phyloP scores from a whole-genome alignment of 352 stramenopile genomes.

The Phytopythium litorale region DNA sequence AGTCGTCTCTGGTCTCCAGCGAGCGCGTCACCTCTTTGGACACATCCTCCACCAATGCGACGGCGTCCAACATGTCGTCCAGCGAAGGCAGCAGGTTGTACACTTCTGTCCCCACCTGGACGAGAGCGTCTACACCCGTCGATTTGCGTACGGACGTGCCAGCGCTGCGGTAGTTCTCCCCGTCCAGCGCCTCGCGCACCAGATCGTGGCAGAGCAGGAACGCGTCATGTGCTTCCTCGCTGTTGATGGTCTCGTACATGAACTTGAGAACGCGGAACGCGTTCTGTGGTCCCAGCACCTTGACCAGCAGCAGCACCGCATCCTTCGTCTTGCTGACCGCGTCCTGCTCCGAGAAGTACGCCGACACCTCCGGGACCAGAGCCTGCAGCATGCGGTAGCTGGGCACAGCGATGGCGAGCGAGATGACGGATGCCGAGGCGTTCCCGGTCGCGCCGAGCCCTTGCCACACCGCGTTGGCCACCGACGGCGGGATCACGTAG shows the following conservation, averaged over 20 bases:
- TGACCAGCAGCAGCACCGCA: constrained; percentile 46
- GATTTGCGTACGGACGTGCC: constrained; percentile 35
- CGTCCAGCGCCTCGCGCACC: constrained; percentile 50
- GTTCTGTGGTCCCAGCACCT: constrained; percentile 63
- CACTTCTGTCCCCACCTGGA: constrained; percentile 38
- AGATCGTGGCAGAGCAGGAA: constrained; percentile 68
- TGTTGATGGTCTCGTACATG: constrained; percentile 70
- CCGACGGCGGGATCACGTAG: constrained; percentile 53
- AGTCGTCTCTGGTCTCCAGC: constrained; percentile 8
- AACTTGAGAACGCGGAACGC: constrained; percentile 70
- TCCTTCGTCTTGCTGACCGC: constrained; percentile 44
- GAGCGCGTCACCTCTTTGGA: constrained; percentile 48
- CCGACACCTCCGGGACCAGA: constrained; percentile 39
- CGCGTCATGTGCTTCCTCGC: constrained; percentile 62
- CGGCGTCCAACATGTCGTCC: constrained; percentile 57
- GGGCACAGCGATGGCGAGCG: constrained; percentile 64
- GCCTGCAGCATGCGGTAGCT: constrained; percentile 55
- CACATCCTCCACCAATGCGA: constrained; percentile 51
- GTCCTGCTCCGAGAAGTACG: constrained; percentile 52
- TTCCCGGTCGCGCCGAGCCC: constrained; percentile 55
- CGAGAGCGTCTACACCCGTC: constrained; percentile 38
- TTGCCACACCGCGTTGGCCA: constrained; percentile 62
- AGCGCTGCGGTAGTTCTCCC: constrained; percentile 55
- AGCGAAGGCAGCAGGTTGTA: constrained; percentile 61
- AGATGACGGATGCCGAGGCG: constrained; percentile 51